phyloP scores from a whole-genome alignment of 305 asterid genomes.

The Caryopteris hybrid region DNA sequence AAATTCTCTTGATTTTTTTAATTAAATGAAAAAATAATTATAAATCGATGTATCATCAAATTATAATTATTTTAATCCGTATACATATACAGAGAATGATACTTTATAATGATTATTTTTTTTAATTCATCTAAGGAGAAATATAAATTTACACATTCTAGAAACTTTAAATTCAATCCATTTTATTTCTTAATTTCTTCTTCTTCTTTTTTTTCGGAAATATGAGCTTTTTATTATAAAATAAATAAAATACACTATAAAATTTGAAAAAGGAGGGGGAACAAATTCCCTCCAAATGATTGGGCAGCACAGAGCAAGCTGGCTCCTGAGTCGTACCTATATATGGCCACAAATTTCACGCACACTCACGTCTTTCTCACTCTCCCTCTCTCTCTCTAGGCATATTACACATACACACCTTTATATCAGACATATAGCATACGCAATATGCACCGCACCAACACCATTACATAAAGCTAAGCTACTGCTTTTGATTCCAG shows the following conservation, averaged over 20 bases:
- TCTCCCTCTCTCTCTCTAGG: constrained; percentile 13
- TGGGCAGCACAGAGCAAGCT: constrained; percentile 28
- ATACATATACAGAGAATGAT: no score
- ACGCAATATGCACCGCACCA: constrained; percentile 35
- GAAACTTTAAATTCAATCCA: no score
- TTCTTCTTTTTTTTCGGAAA: no score
- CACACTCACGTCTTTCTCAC: background rate
- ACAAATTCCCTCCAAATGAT: constrained; percentile 47
- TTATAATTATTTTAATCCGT: no score
- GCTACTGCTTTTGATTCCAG: constrained; percentile 21
- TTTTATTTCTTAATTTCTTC: no score
- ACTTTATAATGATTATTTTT: no score
- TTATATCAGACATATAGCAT: constrained; percentile 13
- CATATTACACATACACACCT: background rate
- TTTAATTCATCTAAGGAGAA: no score
- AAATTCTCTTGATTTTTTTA: no score
- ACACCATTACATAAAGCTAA: constrained; percentile 16
- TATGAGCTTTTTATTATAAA: background rate
- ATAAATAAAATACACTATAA: background rate
- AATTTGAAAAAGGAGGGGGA: constrained; percentile 27
- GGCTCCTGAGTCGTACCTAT: background rate
- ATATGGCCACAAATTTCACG: constrained; percentile 18
- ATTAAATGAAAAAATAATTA: no score
- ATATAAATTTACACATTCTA: no score
- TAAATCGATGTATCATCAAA: no score